Percentiles rank a stretch among this genome's conserved stretches.
Evolutionary conservation across 495 filamentous ascomycete genomes (phyloP).

Genomic region (Astrocystis sublimbata): DNA sequence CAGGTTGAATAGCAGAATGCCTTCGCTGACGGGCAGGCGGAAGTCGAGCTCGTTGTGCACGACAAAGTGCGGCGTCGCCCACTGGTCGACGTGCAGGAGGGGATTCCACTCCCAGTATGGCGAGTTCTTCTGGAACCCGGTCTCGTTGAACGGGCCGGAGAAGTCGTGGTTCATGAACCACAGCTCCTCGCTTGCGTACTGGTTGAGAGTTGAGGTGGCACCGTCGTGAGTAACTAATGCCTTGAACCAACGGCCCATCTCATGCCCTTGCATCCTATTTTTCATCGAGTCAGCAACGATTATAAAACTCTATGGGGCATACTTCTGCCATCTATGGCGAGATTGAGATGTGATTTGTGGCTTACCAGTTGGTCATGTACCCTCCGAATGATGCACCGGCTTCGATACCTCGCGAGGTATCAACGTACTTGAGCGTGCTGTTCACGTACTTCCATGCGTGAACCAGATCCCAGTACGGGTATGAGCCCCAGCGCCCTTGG

Average conservation of each 20-base stretch:
- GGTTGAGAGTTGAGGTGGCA: slow-evolving; percentile 62
- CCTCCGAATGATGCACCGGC: slow-evolving; percentile 71
- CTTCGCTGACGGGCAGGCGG: slow-evolving; percentile 67
- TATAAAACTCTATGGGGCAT: neutral
- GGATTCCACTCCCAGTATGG: slow-evolving; percentile 74
- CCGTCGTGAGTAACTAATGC: slow-evolving; percentile 79
- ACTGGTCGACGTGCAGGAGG: slow-evolving; percentile 54
- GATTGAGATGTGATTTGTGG: neutral
- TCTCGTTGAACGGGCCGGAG: slow-evolving; percentile 51
- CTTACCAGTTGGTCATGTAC: slow-evolving; percentile 54
- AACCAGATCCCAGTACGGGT: slow-evolving; percentile 49
- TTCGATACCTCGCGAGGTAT: slow-evolving; percentile 64
- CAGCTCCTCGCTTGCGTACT: slow-evolving; percentile 67
- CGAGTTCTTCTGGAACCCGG: slow-evolving; percentile 58
- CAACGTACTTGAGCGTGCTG: slow-evolving; percentile 58
- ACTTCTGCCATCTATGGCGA: neutral
- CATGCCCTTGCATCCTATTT: slow-evolving; percentile 56
- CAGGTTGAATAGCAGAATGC: slow-evolving; percentile 71
- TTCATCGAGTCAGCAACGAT: neutral
- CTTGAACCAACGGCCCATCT: slow-evolving; percentile 64
- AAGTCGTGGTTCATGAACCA: slow-evolving; percentile 58
- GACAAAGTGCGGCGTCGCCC: slow-evolving; percentile 71
- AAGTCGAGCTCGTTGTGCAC: slow-evolving; percentile 78
- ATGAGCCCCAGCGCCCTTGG: slow-evolving; percentile 58
- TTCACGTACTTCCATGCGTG: slow-evolving; percentile 66